Evolutionary conservation across 768 basidiomycete genomes (phyloP), one percentile per base, ranked within the genome.

Genomic region (Lentinula lateritia): DNA sequence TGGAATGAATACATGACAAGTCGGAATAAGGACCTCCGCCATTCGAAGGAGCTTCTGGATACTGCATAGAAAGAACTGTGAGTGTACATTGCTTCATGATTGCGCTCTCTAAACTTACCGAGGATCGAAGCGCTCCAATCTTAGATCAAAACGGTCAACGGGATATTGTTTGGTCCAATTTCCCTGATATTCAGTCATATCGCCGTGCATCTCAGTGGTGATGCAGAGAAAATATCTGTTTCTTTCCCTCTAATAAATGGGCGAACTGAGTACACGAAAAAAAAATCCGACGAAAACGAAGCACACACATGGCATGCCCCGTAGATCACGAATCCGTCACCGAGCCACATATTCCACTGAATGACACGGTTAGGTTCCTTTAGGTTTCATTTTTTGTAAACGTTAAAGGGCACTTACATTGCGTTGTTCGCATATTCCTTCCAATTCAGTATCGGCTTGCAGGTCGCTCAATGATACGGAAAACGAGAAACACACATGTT

Each of bases 271-370:
- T 32, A 28, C n/a, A 8, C 2, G 59, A 38, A 48, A 61, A 34
- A 58, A 34, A 46, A 52, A 20, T 32, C 32, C 50, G 62, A 43
- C 50, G 50, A 16, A 23, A 43, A 35, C 52, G 50, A 34, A 3
- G 63, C 42, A 41, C 7, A 18, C 45, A 45, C 18, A 28, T 16
- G 7, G 38, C 66, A 58, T 39, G 66, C 65, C 10, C 67, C 69
- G 60, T 69, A 65, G 16, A 68, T 28, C n/a, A 71, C 57, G 61
- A 66, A 72, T 6, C 64, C 63, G 58, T 70, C 67, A 2, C 71
- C 73, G 35, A 76, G 63, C 74, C 74, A 77, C n/a, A 75, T 60
- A 38, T 64, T 60, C 76, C 73, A 76, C 75, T 77, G 53, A 23
- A 62, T 32, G 18, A 16, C 13, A 15, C 18, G 56, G 39, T 39